Evolutionary conservation across 2,329 filamentous ascomycete genomes (phyloP).

Genomic region (Claviceps arundinis): DNA sequence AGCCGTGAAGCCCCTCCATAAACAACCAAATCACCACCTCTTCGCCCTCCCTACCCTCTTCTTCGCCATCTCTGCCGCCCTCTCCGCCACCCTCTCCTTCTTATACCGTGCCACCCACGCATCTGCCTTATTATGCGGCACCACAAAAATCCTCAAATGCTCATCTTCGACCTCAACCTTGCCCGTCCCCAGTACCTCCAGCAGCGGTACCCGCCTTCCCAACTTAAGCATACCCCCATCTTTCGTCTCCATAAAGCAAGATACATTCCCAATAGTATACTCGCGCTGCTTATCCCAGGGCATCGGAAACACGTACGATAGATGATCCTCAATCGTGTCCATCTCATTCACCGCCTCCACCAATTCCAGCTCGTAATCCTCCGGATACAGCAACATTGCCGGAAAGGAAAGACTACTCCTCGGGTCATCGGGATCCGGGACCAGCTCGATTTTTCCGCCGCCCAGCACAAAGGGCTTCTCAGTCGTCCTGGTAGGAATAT

Average conservation of each 20-base stretch:
- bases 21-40: neutral
- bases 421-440: slow-evolving; percentile 60
- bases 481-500: slow-evolving; percentile 55
- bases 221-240: slow-evolving; percentile 75
- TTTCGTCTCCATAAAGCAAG: slow-evolving; percentile 80
- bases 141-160: slow-evolving; percentile 66
- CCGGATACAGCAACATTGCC: slow-evolving; percentile 71
- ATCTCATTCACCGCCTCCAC: slow-evolving; percentile 76
- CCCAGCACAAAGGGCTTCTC: slow-evolving; percentile 72
- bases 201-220: slow-evolving; percentile 67
- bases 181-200: slow-evolving; percentile 61
- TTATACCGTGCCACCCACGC: slow-evolving; percentile 58
- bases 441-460: slow-evolving; percentile 60
- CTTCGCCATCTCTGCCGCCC: slow-evolving; percentile 32
- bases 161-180: slow-evolving; percentile 83
- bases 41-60: neutral
- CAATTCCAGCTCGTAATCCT: slow-evolving; percentile 73
- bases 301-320: slow-evolving; percentile 73
- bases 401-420: slow-evolving; percentile 63
- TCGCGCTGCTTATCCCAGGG: slow-evolving; percentile 66
- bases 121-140: slow-evolving; percentile 56
- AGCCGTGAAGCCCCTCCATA: too few species aligned
- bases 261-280: slow-evolving; percentile 55
- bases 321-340: slow-evolving; percentile 61
- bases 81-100: slow-evolving; percentile 56